Base-by-base conservation (phyloP, 2,329 filamentous ascomycete genomes). In the Trichocomaceae sp. region DNA sequence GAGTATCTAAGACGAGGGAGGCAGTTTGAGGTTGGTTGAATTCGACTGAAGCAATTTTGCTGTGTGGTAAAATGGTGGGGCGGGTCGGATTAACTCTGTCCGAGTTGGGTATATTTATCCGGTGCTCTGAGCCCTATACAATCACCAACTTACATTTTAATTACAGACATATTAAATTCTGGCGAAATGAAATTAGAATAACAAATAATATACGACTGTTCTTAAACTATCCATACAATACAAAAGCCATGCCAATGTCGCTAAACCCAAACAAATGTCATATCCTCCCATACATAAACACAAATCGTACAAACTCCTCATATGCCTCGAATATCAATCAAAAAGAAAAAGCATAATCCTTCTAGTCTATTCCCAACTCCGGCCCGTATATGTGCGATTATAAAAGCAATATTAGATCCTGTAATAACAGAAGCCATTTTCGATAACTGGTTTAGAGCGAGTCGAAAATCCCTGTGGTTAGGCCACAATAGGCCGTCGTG, bases 401-500 rank as follows among this genome's bases (percentile, higher is more conserved):
- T 22, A 3, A 29, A 47, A 53, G 33, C 17, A 13, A 31, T 39
- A 52, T 52, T 52, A 52, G 26, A 10, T 52, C 42, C 26, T 52
- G 50, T 52, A 31, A 52, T 52, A 53, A 53, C 41, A 47, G 45
- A 39, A 19, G 10, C 26, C 7, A 41, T 33, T 23, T 41, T 50
- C 35, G 39, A 41, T 17, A 29, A 20, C 15, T 26, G 13, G 10
- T 26, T 15, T 39, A 23, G 19, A 42, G 22, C 15, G 20, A 23
- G 5, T 35, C 31, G 31, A 35, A 35, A 20, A 13, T 45, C 15
- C 33, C 12, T 22, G 17, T 31, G 17, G 13, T 52, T 62, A 72
- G n/a, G 70, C 70, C 55, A 70, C 66, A 46, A 72, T 63, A 12
- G 69, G 62, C 33, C 66, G 68, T 23, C 69, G 67, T 37, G 66